Base-by-base conservation (phyloP, 73 alveolate genomes). In the Paramecium caudatum region DNA sequence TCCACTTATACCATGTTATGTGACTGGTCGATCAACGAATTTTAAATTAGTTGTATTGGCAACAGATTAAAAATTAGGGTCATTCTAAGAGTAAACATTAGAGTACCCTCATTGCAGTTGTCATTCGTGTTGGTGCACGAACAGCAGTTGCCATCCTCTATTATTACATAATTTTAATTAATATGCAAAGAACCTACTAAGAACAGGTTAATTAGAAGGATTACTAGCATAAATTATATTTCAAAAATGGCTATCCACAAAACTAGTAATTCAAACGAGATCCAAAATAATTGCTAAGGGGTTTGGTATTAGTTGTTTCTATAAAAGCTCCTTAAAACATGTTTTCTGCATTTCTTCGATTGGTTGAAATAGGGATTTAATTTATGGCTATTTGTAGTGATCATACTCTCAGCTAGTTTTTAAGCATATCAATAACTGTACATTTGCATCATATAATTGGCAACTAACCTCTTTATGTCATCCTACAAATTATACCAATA, bases 21-120 rank as follows among this genome's bases (percentile, higher is more conserved):
- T 96, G 49, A 96, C 98, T 15, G 99, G 99, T 50, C 99, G 93
- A 90, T 97, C 97, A 46, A 94, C 97, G n/a, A 96, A 95, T 82
- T 93, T 95, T 48, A 96, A 95, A 82, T 95, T 91, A 21, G 98
- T 96, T 15, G 96, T 95, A 68, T 94, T 91, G 5, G 98, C 99
- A 23, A 96, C 95, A 30, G 98, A 91, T 47, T 82, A 27, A 21
- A 82, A 86, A 16, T 78, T 74, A 61, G 91, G 74, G 39, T 80
- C 91, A 49, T 47, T 65, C 91, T 69, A 47, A 34, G 21, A 78
- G 5, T 12, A 32, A 4, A 0, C 6, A 30, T 9, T 21, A 13
- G 9, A 30, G 0, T 30, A 82, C 82, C 32, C 82, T 50, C 82
- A 91, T 55, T 50, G 92, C 94, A 16, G 94, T 91, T 9, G 92